Conservation (phyloP, 2,329 filamentous ascomycete species). For the Ophiostoma piceae region DNA sequence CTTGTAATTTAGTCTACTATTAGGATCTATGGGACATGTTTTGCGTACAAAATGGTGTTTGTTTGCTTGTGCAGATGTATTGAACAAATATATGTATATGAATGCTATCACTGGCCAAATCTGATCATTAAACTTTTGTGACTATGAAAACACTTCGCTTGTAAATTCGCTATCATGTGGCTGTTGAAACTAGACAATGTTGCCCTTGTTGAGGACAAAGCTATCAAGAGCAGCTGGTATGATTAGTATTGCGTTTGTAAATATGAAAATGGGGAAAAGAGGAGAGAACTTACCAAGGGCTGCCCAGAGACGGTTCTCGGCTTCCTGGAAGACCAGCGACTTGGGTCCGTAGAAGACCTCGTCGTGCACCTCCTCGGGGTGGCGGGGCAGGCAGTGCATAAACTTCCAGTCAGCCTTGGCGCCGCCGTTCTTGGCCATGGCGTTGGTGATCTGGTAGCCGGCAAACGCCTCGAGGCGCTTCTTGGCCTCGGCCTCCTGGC, state of each 20-base stretch:
- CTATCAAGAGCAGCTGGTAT: conserved; percentile 65
- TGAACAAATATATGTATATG: not conserved
- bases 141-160: not conserved
- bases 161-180: conserved; percentile 3
- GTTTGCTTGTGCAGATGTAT: not conserved
- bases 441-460: conserved; percentile 86
- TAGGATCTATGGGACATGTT: conserved; percentile 10
- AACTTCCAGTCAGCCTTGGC: conserved; percentile 92
- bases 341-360: conserved; percentile 86
- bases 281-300: conserved; percentile 60
- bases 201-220: conserved; percentile 92
- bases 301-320: conserved; percentile 90
- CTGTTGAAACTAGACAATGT: conserved; percentile 46
- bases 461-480: conserved; percentile 75
- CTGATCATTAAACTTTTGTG: not conserved
- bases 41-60: conserved; percentile 7
- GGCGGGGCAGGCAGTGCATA: conserved; percentile 94
- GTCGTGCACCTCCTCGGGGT: conserved; percentile 87
- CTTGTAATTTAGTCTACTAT: conserved; percentile 5
- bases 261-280: not conserved
- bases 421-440: conserved; percentile 75
- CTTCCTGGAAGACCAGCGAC: conserved; percentile 88
- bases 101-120: not conserved
- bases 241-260: not conserved
- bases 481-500: conserved; percentile 79